phyloP scores from a whole-genome alignment of 257 asterid genomes.

The Penstemon newberryi region DNA sequence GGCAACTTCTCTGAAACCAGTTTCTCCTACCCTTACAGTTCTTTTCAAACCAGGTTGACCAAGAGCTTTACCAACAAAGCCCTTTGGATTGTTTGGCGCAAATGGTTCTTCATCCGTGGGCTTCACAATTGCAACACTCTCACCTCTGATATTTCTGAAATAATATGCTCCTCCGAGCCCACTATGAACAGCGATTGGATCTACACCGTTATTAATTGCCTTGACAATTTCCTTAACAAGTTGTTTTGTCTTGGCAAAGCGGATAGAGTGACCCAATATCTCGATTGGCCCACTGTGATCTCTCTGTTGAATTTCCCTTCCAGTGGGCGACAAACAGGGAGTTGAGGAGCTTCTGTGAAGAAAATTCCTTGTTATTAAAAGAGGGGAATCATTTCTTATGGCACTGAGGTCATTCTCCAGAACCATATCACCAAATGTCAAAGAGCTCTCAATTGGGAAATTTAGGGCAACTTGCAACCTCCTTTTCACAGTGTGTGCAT shows the following conservation, averaged over 20 bases:
- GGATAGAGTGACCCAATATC: constrained; percentile 64
- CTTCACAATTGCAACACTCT: constrained; percentile 90
- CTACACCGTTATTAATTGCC: constrained; percentile 78
- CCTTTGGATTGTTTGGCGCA: constrained; percentile 97
- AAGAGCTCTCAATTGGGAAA: constrained; percentile 83
- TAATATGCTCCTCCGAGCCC: constrained; percentile 98
- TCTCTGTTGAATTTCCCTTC: constrained; percentile 70
- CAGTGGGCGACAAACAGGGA: constrained; percentile 96
- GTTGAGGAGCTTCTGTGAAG: constrained; percentile 94
- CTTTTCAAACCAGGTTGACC: constrained; percentile 95
- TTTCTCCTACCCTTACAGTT: constrained; percentile 89
- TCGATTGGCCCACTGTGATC: constrained; percentile 87
- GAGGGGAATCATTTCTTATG: constrained; percentile 81
- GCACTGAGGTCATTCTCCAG: constrained; percentile 89
- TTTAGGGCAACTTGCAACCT: constrained; percentile 83
- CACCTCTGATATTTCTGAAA: constrained; percentile 78
- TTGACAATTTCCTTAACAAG: constrained; percentile 80
- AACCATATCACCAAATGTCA: constrained; percentile 84
- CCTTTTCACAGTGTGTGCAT: constrained; percentile 86
- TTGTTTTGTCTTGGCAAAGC: constrained; percentile 54
- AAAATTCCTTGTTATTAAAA: constrained; percentile 71
- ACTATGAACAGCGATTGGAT: constrained; percentile 73
- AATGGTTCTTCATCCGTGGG: constrained; percentile 98
- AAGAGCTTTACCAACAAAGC: constrained; percentile 91
- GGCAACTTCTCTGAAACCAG: constrained; percentile 94